These are phyloP conservation scores for Pholiota molesta DNA, from an alignment of 768 basidiomycete species.

Conservation along the genomic window DNA sequence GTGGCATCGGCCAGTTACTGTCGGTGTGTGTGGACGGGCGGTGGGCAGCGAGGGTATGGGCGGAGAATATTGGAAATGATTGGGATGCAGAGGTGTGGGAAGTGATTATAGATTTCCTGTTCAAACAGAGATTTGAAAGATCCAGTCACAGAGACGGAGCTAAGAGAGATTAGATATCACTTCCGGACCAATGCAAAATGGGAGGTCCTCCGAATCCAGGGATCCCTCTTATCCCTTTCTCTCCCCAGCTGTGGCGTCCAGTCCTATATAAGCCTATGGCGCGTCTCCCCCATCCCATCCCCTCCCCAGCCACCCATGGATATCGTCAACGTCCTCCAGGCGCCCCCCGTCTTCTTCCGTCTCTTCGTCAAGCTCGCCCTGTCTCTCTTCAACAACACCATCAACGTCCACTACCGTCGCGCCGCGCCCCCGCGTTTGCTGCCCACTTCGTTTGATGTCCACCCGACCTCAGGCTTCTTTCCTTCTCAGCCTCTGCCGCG, in stretches of 20 bases:
- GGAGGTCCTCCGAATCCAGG: conserved; percentile 24
- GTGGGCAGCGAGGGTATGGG: neutral
- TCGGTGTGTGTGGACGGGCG: neutral
- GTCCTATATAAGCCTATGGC: conserved; percentile 27
- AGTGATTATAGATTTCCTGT: neutral
- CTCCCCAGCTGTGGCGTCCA: no score
- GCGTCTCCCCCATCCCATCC: conserved; percentile 3
- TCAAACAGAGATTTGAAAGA: conserved; percentile 25
- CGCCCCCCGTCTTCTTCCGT: conserved; percentile 53
- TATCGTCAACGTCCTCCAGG: conserved; percentile 50
- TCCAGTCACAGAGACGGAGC: conserved; percentile 32
- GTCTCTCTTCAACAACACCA: conserved; percentile 47
- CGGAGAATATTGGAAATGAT: conserved; percentile 4
- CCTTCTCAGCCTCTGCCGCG: conserved; percentile 65
- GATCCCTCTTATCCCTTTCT: conserved; percentile 7
- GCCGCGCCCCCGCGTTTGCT: conserved; percentile 30
- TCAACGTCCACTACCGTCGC: conserved; percentile 34
- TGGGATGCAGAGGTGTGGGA: conserved; percentile 17
- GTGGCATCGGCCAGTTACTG: neutral
- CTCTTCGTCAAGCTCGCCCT: conserved; percentile 50
- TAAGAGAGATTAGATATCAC: conserved; percentile 21
- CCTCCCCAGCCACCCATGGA: conserved; percentile 34
- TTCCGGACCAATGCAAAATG: conserved; percentile 23
- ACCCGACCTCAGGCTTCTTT: conserved; percentile 80
- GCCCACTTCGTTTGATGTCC: conserved; percentile 56